phyloP scores from a whole-genome alignment of 2,329 filamentous ascomycete genomes.

The Lizonia empirigonia region DNA sequence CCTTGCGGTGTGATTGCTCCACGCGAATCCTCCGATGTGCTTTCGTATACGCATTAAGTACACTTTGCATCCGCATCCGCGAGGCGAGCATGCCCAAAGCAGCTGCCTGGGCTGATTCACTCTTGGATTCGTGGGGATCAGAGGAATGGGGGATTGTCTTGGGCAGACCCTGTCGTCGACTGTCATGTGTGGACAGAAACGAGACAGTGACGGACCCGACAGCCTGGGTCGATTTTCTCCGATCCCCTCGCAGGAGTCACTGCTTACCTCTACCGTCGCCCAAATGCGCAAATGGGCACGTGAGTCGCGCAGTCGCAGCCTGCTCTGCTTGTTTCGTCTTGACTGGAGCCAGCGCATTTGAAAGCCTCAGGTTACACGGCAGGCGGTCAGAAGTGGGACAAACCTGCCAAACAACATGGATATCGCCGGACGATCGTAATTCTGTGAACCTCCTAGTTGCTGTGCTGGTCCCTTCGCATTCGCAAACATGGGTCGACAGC shows the following conservation, averaged over 20 bases:
- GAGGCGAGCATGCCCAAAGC: conserved; percentile 17
- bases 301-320: conserved; percentile 21
- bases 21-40: conserved; percentile 37
- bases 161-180: conserved; percentile 5
- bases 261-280: conserved; percentile 19
- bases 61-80: conserved; percentile 16
- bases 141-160: conserved; percentile 6
- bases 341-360: conserved; percentile 42
- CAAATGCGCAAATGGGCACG: conserved; percentile 19
- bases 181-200: conserved; percentile 10
- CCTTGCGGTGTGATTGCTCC: conserved; percentile 36
- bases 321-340: conserved; percentile 25
- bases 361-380: conserved; percentile 28
- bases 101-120: conserved; percentile 15
- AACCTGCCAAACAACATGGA: conserved; percentile 13
- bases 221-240: conserved; percentile 30
- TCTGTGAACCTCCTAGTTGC: conserved; percentile 10
- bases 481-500: conserved; percentile 19
- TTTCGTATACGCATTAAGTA: conserved; percentile 17
- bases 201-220: conserved; percentile 25
- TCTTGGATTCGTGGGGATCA: conserved; percentile 24
- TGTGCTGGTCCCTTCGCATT: conserved; percentile 12
- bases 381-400: conserved; percentile 20
- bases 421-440: conserved; percentile 15
- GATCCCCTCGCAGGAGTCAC: conserved; percentile 25